Evolutionary conservation across 2,329 filamentous ascomycete genomes (phyloP).

Genomic region (Aspergillus niger): DNA sequence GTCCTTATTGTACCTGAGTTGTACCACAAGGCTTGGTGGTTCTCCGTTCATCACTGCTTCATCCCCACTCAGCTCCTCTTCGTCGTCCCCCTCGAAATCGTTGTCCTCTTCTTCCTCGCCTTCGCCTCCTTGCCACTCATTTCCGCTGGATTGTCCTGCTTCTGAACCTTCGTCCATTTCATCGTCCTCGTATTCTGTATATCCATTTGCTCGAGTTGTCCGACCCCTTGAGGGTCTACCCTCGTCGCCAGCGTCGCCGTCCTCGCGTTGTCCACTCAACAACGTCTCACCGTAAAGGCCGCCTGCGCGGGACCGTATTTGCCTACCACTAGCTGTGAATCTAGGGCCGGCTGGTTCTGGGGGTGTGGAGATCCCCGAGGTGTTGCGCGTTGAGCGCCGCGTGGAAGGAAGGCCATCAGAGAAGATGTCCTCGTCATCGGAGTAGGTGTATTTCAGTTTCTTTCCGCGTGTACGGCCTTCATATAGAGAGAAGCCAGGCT

Average conservation of each 20-base stretch:
- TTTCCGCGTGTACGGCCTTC: conserved; percentile 96
- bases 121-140: conserved; percentile 73
- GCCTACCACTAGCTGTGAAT: conserved; percentile 82
- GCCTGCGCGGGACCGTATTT: conserved; percentile 63
- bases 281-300: conserved; percentile 59
- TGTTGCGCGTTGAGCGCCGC: conserved; percentile 64
- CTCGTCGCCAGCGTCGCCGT: conserved; percentile 49
- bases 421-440: conserved; percentile 78
- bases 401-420: conserved; percentile 65
- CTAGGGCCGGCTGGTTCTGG: conserved; percentile 66
- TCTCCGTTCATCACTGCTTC: conserved; percentile 53
- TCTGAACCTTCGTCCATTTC: conserved; percentile 69
- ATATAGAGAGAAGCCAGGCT: conserved; percentile 88
- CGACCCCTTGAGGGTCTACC: conserved; percentile 43
- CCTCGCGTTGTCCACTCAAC: conserved; percentile 56
- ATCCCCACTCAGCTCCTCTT: conserved; percentile 45
- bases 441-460: conserved; percentile 94
- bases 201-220: conserved; percentile 35
- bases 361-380: conserved; percentile 70
- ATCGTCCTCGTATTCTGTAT: conserved; percentile 60
- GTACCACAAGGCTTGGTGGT: conserved; percentile 71
- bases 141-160: conserved; percentile 59
- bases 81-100: conserved; percentile 61
- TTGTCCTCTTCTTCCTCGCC: conserved; percentile 74
- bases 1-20: conserved; percentile 56